phyloP scores from a whole-genome alignment of 805 yeast genomes.

The Yarrowia keelungensis region DNA sequence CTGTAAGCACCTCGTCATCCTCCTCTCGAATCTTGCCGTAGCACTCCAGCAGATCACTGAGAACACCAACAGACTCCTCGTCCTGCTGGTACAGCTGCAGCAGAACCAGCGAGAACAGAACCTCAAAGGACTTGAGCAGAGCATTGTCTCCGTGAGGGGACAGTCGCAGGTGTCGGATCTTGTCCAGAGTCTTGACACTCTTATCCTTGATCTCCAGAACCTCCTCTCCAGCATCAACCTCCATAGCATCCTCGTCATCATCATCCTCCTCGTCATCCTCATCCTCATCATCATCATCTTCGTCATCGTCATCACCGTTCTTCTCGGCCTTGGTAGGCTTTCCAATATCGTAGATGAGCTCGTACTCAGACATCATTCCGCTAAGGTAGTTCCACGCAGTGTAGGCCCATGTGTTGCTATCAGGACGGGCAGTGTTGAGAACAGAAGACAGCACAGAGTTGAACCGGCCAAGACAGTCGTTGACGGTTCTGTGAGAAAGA shows the following conservation, averaged over 20 bases:
- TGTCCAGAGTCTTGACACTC: slow-evolving; percentile 58
- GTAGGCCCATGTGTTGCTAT: slow-evolving; percentile 66
- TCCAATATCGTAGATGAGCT: slow-evolving; percentile 49
- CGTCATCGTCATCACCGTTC: slow-evolving; percentile 9
- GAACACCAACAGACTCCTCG: slow-evolving; percentile 73
- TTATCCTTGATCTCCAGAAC: slow-evolving; percentile 57
- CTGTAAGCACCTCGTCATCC: slow-evolving; percentile 57
- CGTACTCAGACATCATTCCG: slow-evolving; percentile 38
- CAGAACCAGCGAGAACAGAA: slow-evolving; percentile 75
- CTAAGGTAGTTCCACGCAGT: slow-evolving; percentile 52
- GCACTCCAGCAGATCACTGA: slow-evolving; percentile 73
- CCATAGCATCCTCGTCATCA: slow-evolving; percentile 36
- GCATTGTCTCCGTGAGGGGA: slow-evolving; percentile 51
- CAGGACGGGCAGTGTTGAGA: slow-evolving; percentile 55
- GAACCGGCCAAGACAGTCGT: slow-evolving; percentile 55
- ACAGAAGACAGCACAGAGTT: slow-evolving; percentile 70
- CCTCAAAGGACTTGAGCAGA: slow-evolving; percentile 70
- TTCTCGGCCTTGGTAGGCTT: slow-evolving; percentile 38
- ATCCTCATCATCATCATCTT: slow-evolving; percentile 32
- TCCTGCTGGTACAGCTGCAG: slow-evolving; percentile 77
- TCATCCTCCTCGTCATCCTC: slow-evolving; percentile 36
- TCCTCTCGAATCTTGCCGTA: slow-evolving; percentile 54
- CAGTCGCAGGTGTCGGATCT: slow-evolving; percentile 52
- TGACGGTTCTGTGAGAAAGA: slow-evolving; percentile 43
- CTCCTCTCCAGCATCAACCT: slow-evolving; percentile 47